Evolutionary conservation across 2,329 filamentous ascomycete species (phyloP).

Genomic region (Cladophialophora chaetospira): DNA sequence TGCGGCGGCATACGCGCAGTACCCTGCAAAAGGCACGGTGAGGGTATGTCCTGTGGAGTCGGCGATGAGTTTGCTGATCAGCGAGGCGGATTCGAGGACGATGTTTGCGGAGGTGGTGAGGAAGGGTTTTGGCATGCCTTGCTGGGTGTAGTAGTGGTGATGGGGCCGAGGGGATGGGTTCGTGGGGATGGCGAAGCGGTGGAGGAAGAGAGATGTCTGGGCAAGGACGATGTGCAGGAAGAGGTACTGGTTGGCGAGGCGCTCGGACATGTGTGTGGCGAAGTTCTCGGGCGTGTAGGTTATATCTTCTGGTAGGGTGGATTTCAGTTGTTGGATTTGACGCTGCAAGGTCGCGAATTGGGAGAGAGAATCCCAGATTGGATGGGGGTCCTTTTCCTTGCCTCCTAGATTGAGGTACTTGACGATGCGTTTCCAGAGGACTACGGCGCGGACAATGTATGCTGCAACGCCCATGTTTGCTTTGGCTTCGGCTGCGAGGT

Average conservation of each 20-base stretch:
- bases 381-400: slow-evolving; percentile 72
- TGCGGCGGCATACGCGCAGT: slow-evolving; percentile 89
- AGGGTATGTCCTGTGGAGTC: slow-evolving; percentile 79
- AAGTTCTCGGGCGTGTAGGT: slow-evolving; percentile 79
- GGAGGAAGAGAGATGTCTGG: slow-evolving; percentile 87
- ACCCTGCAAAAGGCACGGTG: slow-evolving; percentile 89
- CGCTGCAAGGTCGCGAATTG: slow-evolving; percentile 70
- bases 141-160: slow-evolving; percentile 43
- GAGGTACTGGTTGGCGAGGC: slow-evolving; percentile 85
- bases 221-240: slow-evolving; percentile 89
- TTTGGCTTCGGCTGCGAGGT: slow-evolving; percentile 40
- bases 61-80: slow-evolving; percentile 80
- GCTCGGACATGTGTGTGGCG: slow-evolving; percentile 78
- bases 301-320: slow-evolving; percentile 69
- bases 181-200: slow-evolving; percentile 77
- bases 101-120: slow-evolving; percentile 72
- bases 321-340: slow-evolving; percentile 70
- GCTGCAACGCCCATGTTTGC: slow-evolving; percentile 94
- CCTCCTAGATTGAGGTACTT: slow-evolving; percentile 89
- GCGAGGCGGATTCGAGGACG: slow-evolving; percentile 80
- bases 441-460: slow-evolving; percentile 81
- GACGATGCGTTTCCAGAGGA: slow-evolving; percentile 87
- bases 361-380: slow-evolving; percentile 83
- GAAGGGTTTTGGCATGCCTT: slow-evolving; percentile 76
- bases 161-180: slow-evolving; percentile 60